Evolutionary conservation across 2,329 filamentous ascomycete species (phyloP).

Genomic region (Penicillium paneum): DNA sequence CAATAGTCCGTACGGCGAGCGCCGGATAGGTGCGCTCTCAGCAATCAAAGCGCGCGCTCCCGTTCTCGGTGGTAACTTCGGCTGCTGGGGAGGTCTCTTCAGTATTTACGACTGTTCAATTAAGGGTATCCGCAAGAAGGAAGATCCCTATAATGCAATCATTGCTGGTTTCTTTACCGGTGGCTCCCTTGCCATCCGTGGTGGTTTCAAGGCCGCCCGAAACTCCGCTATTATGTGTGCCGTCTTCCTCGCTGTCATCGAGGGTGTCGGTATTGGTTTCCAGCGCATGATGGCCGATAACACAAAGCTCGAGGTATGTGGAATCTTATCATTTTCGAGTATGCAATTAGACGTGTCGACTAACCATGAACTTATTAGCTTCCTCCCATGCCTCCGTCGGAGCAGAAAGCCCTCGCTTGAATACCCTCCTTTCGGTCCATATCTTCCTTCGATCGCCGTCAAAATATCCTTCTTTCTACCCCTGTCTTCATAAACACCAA

Average conservation of each 20-base stretch:
- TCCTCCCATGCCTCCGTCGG: slow-evolving; percentile 36
- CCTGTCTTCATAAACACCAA: slow-evolving; percentile 26
- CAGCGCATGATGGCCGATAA: slow-evolving; percentile 89
- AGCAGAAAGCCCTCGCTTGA: slow-evolving; percentile 39
- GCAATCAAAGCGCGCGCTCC: slow-evolving; percentile 97
- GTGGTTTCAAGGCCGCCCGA: slow-evolving; percentile 84
- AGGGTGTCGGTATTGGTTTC: slow-evolving; percentile 95
- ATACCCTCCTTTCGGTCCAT: slow-evolving; percentile 12
- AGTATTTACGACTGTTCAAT: slow-evolving; percentile 94
- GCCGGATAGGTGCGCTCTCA: slow-evolving; percentile 91
- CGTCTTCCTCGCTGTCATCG: slow-evolving; percentile 89
- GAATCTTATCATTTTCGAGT: too few relatives aligned
- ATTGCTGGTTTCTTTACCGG: slow-evolving; percentile 97
- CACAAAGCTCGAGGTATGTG: slow-evolving; percentile 66
- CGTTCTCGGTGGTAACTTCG: slow-evolving; percentile 95
- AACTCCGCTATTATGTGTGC: slow-evolving; percentile 97
- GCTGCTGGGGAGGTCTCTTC: slow-evolving; percentile 95
- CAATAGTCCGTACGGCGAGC: slow-evolving; percentile 87
- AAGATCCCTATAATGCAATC: slow-evolving; percentile 97
- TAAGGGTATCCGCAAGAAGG: slow-evolving; percentile 92
- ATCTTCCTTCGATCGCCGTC: slow-evolving; percentile 1
- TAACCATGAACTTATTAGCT: slow-evolving; percentile 19
- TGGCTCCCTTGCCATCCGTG: slow-evolving; percentile 84
- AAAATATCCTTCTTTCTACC: slow-evolving; percentile 16
- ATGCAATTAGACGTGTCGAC: neutral